A percentile compares a stretch with the other conserved stretches of the same genome.
phyloP scores from a whole-genome alignment of 179 eudicot genomes.

The Drosera spatulata region DNA sequence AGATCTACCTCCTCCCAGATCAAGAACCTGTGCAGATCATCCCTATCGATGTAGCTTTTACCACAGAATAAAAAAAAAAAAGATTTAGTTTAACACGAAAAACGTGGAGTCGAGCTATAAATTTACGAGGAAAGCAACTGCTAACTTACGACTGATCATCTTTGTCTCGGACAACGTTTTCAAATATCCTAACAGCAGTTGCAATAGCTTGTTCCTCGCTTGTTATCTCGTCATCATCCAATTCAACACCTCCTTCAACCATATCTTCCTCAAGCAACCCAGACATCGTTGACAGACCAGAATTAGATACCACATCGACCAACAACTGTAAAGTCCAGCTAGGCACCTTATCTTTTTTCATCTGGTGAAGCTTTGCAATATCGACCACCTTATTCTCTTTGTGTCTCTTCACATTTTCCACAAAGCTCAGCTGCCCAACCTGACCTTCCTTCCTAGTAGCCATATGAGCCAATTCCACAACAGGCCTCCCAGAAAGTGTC shows the following conservation, averaged over 20 bases:
- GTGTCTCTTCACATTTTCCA: background rate
- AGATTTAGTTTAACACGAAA: background rate
- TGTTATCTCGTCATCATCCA: conserved; percentile 24
- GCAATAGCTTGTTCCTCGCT: conserved; percentile 34
- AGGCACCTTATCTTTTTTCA: conserved; percentile 26
- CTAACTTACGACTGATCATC: conserved; percentile 13
- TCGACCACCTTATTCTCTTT: conserved; percentile 25
- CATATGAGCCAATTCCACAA: conserved; percentile 14
- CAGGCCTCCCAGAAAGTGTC: conserved; percentile 25
- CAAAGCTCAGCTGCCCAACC: conserved; percentile 18
- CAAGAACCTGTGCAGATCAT: conserved; percentile 26
- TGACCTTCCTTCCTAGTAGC: conserved; percentile 11
- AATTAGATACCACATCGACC: conserved; percentile 23
- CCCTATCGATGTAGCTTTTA: conserved; percentile 22
- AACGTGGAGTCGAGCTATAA: too few species aligned
- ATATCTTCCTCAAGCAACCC: conserved; percentile 12
- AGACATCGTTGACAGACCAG: conserved; percentile 27
- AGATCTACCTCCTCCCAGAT: conserved; percentile 32
- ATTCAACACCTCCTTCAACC: conserved; percentile 18
- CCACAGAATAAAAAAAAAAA: background rate
- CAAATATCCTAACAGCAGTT: conserved; percentile 22
- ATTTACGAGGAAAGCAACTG: background rate
- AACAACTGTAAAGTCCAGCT: conserved; percentile 35
- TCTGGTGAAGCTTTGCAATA: conserved; percentile 22
- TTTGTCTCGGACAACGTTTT: conserved; percentile 17